Conservation (phyloP, 2,329 filamentous ascomycete species). For the Teratosphaeria zuluensis region DNA sequence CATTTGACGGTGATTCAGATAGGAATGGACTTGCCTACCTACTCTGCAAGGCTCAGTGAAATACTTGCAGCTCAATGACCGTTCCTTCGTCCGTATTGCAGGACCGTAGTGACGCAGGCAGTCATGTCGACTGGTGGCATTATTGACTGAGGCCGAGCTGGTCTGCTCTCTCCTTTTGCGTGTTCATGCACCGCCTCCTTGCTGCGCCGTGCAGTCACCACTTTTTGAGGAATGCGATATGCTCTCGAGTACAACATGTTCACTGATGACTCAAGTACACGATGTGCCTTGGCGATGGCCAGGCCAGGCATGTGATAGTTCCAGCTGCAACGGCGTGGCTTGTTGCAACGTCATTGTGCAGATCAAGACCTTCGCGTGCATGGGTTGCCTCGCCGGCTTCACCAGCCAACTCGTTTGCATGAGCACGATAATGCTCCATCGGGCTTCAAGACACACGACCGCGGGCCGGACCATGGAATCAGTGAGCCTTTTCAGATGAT, state of each 20-base stretch:
- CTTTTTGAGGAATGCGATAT: no score
- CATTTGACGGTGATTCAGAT: no score
- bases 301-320: not conserved
- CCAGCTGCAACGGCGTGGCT: not conserved
- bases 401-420: not conserved
- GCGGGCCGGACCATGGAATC: not conserved
- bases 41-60: no score
- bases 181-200: not conserved
- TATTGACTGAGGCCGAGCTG: not conserved
- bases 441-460: not conserved
- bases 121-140: not conserved
- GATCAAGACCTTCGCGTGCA: not conserved
- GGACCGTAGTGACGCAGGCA: not conserved
- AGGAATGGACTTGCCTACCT: no score
- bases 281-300: not conserved
- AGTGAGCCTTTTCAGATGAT: not conserved
- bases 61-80: not conserved
- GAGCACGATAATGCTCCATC: not conserved
- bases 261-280: no score
- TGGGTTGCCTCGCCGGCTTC: not conserved
- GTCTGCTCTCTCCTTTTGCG: not conserved
- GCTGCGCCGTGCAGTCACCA: not conserved
- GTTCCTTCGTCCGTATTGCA: not conserved
- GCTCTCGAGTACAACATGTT: no score
- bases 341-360: not conserved